These are phyloP conservation scores for Cladophialophora yegresii DNA, from an alignment of 2,329 filamentous ascomycete genomes.

Conservation along the genomic window DNA sequence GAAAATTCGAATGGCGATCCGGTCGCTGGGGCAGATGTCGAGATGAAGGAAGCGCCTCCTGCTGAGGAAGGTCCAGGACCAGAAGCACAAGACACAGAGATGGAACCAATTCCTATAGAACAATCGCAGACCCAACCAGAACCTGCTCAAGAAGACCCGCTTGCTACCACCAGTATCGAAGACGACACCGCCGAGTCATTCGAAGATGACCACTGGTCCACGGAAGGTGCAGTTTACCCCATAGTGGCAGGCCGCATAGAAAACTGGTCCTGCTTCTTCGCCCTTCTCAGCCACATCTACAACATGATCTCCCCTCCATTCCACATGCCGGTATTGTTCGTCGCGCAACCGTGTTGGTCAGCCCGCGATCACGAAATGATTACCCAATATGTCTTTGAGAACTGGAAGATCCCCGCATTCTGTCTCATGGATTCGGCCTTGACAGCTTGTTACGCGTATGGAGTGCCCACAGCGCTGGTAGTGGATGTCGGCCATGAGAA, in stretches of 20 bases:
- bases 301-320: slow-evolving; percentile 85
- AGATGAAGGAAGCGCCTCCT: slow-evolving; percentile 49
- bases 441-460: slow-evolving; percentile 79
- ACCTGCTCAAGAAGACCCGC: slow-evolving; percentile 1
- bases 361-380: slow-evolving; percentile 82
- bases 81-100: slow-evolving; percentile 12
- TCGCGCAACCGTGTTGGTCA: slow-evolving; percentile 88
- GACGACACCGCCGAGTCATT: slow-evolving; percentile 61
- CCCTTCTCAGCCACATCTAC: slow-evolving; percentile 89
- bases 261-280: slow-evolving; percentile 90
- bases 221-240: slow-evolving; percentile 88
- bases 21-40: slow-evolving; percentile 46
- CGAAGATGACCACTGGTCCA: slow-evolving; percentile 84
- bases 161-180: slow-evolving; percentile 29
- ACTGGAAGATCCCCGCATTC: slow-evolving; percentile 90
- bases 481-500: slow-evolving; percentile 91
- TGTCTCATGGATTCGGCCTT: slow-evolving; percentile 86
- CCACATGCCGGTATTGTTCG: slow-evolving; percentile 89
- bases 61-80: slow-evolving; percentile 33
- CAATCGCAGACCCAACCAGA: slow-evolving; percentile 4
- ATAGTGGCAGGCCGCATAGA: slow-evolving; percentile 78
- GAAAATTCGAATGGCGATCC: slow-evolving; percentile 37
- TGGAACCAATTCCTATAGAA: slow-evolving; percentile 11
- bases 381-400: slow-evolving; percentile 94
- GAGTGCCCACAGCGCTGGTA: slow-evolving; percentile 76